phyloP scores from a whole-genome alignment of 2,329 filamentous ascomycete species.

The Arthrobotrys megalospora region DNA sequence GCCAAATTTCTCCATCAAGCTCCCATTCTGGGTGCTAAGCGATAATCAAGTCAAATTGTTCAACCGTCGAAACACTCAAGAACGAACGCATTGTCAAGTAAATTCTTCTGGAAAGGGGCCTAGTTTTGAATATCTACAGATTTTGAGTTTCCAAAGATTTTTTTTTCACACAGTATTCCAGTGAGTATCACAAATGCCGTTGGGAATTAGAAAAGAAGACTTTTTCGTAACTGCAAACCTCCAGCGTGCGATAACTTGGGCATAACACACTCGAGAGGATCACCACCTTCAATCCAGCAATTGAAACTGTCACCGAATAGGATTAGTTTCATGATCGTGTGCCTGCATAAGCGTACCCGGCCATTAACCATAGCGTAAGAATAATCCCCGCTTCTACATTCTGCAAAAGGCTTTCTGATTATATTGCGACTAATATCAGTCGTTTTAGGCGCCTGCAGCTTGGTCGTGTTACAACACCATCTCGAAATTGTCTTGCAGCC shows the following conservation, averaged over 20 bases:
- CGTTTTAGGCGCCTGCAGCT: conserved; percentile 14
- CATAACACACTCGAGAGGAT: background rate
- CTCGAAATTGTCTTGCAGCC: conserved; percentile 30
- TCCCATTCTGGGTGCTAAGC: conserved; percentile 17
- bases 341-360: conserved; percentile 44
- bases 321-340: conserved; percentile 36
- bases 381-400: conserved; percentile 47
- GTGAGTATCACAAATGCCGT: background rate
- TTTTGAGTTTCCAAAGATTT: background rate
- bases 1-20: conserved; percentile 29
- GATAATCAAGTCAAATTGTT: background rate
- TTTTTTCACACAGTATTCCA: background rate
- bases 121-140: background rate
- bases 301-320: conserved; percentile 20
- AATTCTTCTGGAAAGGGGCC: conserved; percentile 1
- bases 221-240: background rate
- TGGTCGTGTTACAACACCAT: conserved; percentile 14
- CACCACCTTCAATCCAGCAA: background rate
- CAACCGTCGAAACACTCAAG: background rate
- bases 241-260: conserved; percentile 13
- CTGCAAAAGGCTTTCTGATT: conserved; percentile 22
- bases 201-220: background rate
- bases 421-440: conserved; percentile 25
- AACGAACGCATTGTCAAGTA: background rate
- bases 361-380: conserved; percentile 5